Evolutionary conservation across 257 asterid genomes (phyloP).

Genomic region (Cynanchum wilfordii): DNA sequence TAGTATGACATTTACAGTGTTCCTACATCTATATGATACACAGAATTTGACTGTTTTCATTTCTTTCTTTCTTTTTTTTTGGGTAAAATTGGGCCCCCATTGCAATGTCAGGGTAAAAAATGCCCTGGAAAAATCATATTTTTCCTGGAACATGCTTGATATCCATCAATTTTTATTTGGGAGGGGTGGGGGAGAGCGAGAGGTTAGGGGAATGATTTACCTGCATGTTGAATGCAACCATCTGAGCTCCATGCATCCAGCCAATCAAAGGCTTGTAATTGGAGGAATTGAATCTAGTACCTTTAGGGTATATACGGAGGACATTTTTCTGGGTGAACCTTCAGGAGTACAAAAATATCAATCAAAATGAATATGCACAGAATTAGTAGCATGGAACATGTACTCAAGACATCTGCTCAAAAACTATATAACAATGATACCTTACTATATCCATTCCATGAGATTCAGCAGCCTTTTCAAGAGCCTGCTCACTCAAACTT

Average conservation of each 20-base stretch:
- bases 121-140: not conserved
- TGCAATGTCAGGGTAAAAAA: not conserved
- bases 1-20: not conserved
- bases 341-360: conserved; percentile 8
- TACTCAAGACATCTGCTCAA: not conserved
- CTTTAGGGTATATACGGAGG: conserved; percentile 79
- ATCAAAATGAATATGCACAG: conserved; percentile 12
- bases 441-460: conserved; percentile 71
- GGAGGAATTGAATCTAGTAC: conserved; percentile 73
- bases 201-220: conserved; percentile 20
- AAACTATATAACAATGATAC: conserved; percentile 24
- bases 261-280: conserved; percentile 77
- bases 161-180: not conserved
- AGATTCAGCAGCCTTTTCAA: conserved; percentile 63
- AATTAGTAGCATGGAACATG: no score
- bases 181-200: not conserved
- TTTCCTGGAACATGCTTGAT: not conserved
- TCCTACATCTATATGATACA: not conserved
- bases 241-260: conserved; percentile 95
- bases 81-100: no score
- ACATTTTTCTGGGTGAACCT: conserved; percentile 83
- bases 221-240: conserved; percentile 96
- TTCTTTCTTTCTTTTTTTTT: no score
- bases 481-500: conserved; percentile 89
- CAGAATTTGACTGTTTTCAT: not conserved